Percentiles rank a stretch among this genome's conserved stretches.
These are phyloP conservation scores for Wickerhamiella siamensis DNA, from an alignment of 805 yeast genomes.

Conservation along the genomic window DNA sequence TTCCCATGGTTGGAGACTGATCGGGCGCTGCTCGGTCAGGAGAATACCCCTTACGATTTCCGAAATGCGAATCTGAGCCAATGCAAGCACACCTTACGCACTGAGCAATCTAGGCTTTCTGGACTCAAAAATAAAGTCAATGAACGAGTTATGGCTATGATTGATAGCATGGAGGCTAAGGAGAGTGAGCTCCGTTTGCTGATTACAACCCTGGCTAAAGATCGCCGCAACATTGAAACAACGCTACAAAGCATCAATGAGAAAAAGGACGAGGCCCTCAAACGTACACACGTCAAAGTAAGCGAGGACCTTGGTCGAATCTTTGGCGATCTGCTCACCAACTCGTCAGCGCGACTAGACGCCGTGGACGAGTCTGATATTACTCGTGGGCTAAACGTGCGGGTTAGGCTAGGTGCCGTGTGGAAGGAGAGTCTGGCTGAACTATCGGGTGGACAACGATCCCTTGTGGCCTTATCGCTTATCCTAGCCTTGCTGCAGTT, in stretches of 20 bases:
- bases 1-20: slow-evolving; percentile 49
- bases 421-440: slow-evolving; percentile 96
- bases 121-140: slow-evolving; percentile 61
- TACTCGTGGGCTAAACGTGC: slow-evolving; percentile 80
- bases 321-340: slow-evolving; percentile 77
- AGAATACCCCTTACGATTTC: slow-evolving; percentile 24
- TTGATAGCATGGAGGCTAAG: slow-evolving; percentile 13
- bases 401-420: slow-evolving; percentile 75
- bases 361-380: slow-evolving; percentile 70
- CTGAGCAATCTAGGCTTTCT: slow-evolving; percentile 44
- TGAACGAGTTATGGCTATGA: slow-evolving; percentile 10
- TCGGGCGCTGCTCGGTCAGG: slow-evolving; percentile 21
- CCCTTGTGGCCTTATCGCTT: slow-evolving; percentile 80
- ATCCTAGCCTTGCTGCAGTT: slow-evolving; percentile 85
- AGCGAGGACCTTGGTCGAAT: slow-evolving; percentile 80
- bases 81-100: slow-evolving; percentile 41
- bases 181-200: slow-evolving; percentile 9
- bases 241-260: slow-evolving; percentile 28
- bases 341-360: slow-evolving; percentile 77
- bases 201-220: neutral
- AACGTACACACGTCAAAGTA: slow-evolving; percentile 78
- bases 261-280: slow-evolving; percentile 65
- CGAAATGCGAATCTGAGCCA: slow-evolving; percentile 39
- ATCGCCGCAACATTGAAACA: slow-evolving; percentile 4
- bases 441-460: slow-evolving; percentile 92